phyloP scores from a whole-genome alignment of 139 green algal genomes.

The Marvania coccoides region DNA sequence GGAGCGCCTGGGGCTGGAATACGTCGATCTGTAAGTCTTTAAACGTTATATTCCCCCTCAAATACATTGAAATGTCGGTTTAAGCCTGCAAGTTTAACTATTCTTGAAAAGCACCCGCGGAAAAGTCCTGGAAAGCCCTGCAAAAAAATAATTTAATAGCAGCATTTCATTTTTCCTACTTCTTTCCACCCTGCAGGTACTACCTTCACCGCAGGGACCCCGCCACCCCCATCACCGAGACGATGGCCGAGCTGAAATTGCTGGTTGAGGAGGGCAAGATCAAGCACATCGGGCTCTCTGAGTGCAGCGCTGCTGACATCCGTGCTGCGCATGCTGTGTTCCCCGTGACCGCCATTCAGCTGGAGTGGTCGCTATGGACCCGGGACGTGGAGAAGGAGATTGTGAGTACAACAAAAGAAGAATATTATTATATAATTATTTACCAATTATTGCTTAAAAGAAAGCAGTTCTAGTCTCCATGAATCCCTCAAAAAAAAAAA shows the following conservation, averaged over 20 bases:
- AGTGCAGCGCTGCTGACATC: slow-evolving; percentile 47
- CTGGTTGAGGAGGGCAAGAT: slow-evolving; percentile 65
- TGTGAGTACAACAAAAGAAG: neutral
- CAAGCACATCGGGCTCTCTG: slow-evolving; percentile 61
- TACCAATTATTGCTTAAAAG: no score
- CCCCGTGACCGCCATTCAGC: slow-evolving; percentile 60
- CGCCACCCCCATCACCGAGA: slow-evolving; percentile 51
- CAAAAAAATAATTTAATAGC: no score
- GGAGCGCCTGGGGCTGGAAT: slow-evolving; percentile 36
- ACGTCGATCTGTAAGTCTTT: slow-evolving; percentile 58
- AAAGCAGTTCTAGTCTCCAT: no score
- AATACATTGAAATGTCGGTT: neutral
- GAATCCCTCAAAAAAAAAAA: no score
- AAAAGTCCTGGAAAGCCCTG: no score
- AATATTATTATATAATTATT: no score
- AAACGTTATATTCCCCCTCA: no score
- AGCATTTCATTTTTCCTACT: no score
- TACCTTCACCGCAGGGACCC: slow-evolving; percentile 40
- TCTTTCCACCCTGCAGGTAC: neutral
- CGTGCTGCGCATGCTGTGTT: slow-evolving; percentile 50
- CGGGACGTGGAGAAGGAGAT: slow-evolving; percentile 57
- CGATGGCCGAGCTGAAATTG: slow-evolving; percentile 44
- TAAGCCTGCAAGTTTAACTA: no score
- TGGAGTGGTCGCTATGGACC: slow-evolving; percentile 64
- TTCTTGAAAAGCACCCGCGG: no score